phyloP scores from a whole-genome alignment of 2,329 filamentous ascomycete genomes.

The Hypoxylon sp. region DNA sequence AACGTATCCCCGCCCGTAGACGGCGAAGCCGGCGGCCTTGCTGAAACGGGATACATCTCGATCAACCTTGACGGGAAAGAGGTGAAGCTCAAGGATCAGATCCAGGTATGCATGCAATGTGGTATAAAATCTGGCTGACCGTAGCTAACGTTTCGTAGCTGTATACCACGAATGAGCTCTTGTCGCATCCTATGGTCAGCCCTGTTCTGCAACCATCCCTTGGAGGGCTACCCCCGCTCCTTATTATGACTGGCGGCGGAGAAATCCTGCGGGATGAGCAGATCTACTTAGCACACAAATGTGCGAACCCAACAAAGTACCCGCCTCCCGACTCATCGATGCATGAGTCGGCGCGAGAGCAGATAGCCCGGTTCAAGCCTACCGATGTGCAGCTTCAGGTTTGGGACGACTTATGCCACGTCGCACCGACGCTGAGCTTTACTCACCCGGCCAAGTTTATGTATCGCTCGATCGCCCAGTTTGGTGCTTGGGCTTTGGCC shows the following conservation, averaged over 20 bases:
- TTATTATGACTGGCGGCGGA: constrained; percentile 86
- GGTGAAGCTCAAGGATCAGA: constrained; percentile 85
- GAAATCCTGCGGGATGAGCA: constrained; percentile 94
- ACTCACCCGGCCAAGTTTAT: constrained; percentile 96
- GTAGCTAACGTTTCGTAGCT: constrained; percentile 52
- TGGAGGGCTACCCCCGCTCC: constrained; percentile 85
- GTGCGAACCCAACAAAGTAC: constrained; percentile 82
- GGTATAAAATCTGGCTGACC: not conserved
- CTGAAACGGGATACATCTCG: constrained; percentile 57
- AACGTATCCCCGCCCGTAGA: constrained; percentile 22
- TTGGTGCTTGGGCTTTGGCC: constrained; percentile 89
- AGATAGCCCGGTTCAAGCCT: constrained; percentile 73
- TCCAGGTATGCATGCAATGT: constrained; percentile 71
- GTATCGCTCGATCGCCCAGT: constrained; percentile 91
- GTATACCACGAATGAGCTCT: constrained; percentile 82
- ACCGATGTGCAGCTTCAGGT: constrained; percentile 95
- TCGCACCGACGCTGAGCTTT: constrained; percentile 91
- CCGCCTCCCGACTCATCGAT: constrained; percentile 71
- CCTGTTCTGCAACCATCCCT: constrained; percentile 87
- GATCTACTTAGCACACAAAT: constrained; percentile 94
- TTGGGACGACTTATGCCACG: constrained; percentile 95
- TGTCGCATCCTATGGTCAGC: constrained; percentile 89
- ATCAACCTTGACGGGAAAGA: constrained; percentile 75
- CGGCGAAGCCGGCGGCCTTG: constrained; percentile 20
- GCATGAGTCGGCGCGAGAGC: constrained; percentile 66